A percentile compares a stretch with the other conserved stretches of the same genome.
Evolutionary conservation across 225 moss, liverwort and hornwort species (phyloP).

Genomic region (Physcomitrium patens): DNA sequence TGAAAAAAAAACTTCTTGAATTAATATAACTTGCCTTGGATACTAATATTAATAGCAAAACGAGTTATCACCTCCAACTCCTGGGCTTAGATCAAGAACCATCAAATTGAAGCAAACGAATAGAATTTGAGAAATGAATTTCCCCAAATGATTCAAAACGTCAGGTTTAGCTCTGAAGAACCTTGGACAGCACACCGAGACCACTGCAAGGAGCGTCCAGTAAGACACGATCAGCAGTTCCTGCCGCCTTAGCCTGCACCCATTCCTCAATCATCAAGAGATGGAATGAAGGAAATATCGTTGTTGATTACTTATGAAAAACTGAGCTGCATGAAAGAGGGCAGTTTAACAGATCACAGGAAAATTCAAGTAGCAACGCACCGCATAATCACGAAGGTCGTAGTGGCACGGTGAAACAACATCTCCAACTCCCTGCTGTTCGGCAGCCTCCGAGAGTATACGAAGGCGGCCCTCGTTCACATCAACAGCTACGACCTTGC

Average conservation of each 20-base stretch:
- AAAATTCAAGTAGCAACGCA: conserved; percentile 32
- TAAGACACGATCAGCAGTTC: conserved; percentile 67
- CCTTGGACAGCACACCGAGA: conserved; percentile 84
- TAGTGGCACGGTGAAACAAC: conserved; percentile 58
- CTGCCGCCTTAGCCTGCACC: conserved; percentile 57
- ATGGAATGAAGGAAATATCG: neutral
- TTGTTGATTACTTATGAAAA: conserved; percentile 5
- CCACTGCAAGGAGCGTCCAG: conserved; percentile 85
- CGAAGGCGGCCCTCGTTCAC: conserved; percentile 75
- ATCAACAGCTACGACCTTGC: conserved; percentile 75
- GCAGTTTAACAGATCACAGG: neutral
- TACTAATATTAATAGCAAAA: conserved; percentile 10
- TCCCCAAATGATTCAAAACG: neutral
- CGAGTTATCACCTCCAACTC: neutral
- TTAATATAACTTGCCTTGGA: neutral
- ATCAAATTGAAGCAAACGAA: neutral
- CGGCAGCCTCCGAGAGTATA: conserved; percentile 73
- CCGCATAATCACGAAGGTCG: conserved; percentile 73
- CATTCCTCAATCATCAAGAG: conserved; percentile 24
- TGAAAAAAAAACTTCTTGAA: neutral
- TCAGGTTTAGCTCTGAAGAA: conserved; percentile 20
- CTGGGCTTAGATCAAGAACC: neutral
- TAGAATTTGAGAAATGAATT: neutral
- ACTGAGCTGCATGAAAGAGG: neutral
- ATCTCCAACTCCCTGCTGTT: conserved; percentile 69